Conservation (phyloP, 805 yeast species). For the Saccharomycopsis schoenii region DNA sequence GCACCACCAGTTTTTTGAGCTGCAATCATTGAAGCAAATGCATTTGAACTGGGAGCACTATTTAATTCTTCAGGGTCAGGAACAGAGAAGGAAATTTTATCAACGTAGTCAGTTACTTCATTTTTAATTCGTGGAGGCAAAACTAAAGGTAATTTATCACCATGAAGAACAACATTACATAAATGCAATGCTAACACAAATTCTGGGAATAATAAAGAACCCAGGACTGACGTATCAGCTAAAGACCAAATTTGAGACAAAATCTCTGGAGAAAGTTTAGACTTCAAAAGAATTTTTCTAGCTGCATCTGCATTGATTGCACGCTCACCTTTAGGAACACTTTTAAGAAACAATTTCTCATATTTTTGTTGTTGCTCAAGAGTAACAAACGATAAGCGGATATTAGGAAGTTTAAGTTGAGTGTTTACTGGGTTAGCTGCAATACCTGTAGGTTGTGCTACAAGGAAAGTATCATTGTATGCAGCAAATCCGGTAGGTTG, state of each 20-base stretch:
- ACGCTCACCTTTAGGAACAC: constrained; percentile 47
- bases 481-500: constrained; percentile 25
- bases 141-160: constrained; percentile 64
- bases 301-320: constrained; percentile 63
- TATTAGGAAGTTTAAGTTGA: constrained; percentile 57
- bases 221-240: constrained; percentile 82
- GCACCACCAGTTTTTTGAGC: constrained; percentile 23
- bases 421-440: constrained; percentile 40
- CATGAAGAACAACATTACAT: constrained; percentile 67
- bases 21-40: constrained; percentile 28
- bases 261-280: constrained; percentile 64
- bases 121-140: constrained; percentile 66
- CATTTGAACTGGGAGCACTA: constrained; percentile 24
- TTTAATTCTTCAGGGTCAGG: constrained; percentile 20
- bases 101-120: constrained; percentile 85
- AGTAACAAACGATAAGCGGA: constrained; percentile 76
- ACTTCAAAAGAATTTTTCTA: constrained; percentile 66
- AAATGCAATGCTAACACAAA: constrained; percentile 87
- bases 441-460: constrained; percentile 33
- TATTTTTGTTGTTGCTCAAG: constrained; percentile 79
- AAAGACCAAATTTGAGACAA: constrained; percentile 85
- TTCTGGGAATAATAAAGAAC: constrained; percentile 82
- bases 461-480: constrained; percentile 21
- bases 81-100: constrained; percentile 72
- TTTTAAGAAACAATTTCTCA: constrained; percentile 72